phyloP scores from a whole-genome alignment of 163 green algal species.

The Picocystis sp. region DNA sequence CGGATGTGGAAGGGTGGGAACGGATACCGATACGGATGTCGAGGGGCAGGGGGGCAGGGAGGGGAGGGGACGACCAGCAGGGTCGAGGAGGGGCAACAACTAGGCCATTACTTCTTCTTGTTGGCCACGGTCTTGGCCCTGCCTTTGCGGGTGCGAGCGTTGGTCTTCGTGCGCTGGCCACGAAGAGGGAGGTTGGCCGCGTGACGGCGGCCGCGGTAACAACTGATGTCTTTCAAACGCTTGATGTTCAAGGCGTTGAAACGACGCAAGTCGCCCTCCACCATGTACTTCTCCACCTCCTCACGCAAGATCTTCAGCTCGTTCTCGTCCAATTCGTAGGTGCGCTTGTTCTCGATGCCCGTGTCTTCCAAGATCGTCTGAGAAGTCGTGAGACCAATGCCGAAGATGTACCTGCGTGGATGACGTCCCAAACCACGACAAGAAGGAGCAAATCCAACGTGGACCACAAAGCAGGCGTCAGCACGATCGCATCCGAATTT shows the following conservation, averaged over 20 bases:
- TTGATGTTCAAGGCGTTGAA: conserved; percentile 75
- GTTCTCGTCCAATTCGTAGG: conserved; percentile 79
- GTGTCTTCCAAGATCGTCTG: conserved; percentile 66
- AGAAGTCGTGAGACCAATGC: conserved; percentile 63
- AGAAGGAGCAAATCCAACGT: no score
- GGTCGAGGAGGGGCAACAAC: conserved; percentile 6
- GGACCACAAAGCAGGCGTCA: no score
- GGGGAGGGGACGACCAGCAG: no score
- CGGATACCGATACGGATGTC: no score
- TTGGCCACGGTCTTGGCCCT: conserved; percentile 52
- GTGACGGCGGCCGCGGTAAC: conserved; percentile 71
- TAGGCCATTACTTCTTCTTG: conserved; percentile 48
- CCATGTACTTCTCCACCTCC: conserved; percentile 88
- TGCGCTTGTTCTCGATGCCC: conserved; percentile 90
- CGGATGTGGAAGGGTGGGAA: no score
- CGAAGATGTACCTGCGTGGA: conserved; percentile 6
- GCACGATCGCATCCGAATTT: no score
- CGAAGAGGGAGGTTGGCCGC: conserved; percentile 63
- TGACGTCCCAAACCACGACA: no score
- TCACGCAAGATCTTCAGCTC: conserved; percentile 85
- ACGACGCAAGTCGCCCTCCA: conserved; percentile 76
- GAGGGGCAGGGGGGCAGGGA: no score
- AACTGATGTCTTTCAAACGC: conserved; percentile 77
- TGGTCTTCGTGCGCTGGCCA: conserved; percentile 92
- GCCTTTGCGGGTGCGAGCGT: conserved; percentile 81